Conservation (phyloP, 306 rosid genomes). For the Chamaecrista fasciculata region DNA sequence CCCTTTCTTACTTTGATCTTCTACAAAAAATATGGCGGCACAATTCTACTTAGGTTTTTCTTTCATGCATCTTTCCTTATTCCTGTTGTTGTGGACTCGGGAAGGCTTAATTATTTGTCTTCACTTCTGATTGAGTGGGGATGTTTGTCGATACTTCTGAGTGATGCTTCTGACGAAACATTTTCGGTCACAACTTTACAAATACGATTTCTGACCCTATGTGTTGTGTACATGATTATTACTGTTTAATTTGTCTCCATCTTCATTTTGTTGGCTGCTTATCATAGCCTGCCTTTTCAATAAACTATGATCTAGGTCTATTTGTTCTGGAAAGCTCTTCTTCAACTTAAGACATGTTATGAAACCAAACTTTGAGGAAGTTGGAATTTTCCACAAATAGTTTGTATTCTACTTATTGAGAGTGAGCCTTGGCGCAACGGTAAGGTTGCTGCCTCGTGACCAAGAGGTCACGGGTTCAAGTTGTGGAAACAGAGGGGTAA, state of each 20-base stretch:
- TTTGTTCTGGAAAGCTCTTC: neutral
- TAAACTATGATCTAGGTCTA: neutral
- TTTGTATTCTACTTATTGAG: constrained; percentile 2
- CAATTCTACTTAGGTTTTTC: neutral
- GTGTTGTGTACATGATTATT: neutral
- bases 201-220: neutral
- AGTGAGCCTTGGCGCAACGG: too few species aligned
- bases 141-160: neutral
- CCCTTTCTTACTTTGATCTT: neutral
- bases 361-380: neutral
- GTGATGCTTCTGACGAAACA: neutral
- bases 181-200: neutral
- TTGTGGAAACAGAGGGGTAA: too few species aligned
- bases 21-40: neutral
- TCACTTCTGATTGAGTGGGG: neutral
- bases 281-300: neutral
- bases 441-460: too few species aligned
- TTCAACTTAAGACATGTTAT: neutral
- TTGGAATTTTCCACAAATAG: neutral
- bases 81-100: neutral
- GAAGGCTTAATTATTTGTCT: neutral
- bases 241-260: neutral
- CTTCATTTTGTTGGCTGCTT: neutral
- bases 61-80: neutral
- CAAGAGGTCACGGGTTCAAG: too few species aligned